Conservation (phyloP, 805 yeast species). For the Candida parachauliodes region DNA sequence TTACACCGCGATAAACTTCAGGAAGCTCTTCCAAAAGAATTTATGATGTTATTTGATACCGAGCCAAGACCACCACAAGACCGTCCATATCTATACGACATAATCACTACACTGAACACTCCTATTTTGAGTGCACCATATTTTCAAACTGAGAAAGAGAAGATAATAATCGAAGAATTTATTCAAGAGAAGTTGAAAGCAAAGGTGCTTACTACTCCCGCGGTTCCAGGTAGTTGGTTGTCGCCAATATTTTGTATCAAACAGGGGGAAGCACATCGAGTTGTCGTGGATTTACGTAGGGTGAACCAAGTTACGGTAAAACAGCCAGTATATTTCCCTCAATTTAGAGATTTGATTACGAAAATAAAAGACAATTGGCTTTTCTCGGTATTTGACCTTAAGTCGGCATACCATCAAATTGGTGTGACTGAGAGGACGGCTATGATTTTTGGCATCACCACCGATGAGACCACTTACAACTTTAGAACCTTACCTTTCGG, state of each 20-base stretch:
- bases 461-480: not conserved
- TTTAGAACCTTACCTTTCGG: not conserved
- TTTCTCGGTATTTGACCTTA: not conserved
- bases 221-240: not conserved
- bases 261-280: not conserved
- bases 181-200: too few relatives aligned
- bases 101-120: too few relatives aligned
- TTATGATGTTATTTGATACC: too few relatives aligned
- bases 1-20: too few relatives aligned
- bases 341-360: not conserved
- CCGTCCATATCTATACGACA: too few relatives aligned
- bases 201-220: slow-evolving; percentile 5
- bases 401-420: slow-evolving; percentile 3
- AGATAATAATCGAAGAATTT: too few relatives aligned
- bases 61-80: too few relatives aligned
- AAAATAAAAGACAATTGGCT: not conserved
- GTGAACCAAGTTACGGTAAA: slow-evolving; percentile 1
- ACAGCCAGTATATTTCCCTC: not conserved
- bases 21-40: too few relatives aligned
- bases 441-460: not conserved
- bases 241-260: not conserved
- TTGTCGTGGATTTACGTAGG: not conserved
- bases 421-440: not conserved
- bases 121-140: too few relatives aligned
- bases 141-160: too few relatives aligned